Conservation (phyloP, 768 basidiomycete genomes). For the Hirschioporus abietinus region DNA sequence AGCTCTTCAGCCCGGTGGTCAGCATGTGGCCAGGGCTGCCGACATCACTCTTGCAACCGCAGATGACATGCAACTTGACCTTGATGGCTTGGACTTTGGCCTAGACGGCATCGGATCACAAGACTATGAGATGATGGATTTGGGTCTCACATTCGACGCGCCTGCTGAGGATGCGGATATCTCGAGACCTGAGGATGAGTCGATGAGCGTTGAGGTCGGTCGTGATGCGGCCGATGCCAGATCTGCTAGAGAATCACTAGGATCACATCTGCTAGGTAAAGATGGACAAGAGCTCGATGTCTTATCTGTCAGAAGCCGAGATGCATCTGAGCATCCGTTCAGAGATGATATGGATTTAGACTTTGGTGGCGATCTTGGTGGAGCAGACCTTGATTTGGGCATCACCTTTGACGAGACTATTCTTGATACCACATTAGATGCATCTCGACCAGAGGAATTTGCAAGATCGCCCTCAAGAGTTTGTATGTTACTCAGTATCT, state of each 20-base stretch:
- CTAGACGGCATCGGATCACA: conserved; percentile 86
- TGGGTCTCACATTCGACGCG: conserved; percentile 73
- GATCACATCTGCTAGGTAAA: conserved; percentile 52
- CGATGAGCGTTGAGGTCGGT: conserved; percentile 65
- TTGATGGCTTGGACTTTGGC: conserved; percentile 52
- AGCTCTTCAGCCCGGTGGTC: conserved; percentile 58
- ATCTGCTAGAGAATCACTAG: conserved; percentile 49
- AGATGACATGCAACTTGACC: conserved; percentile 62
- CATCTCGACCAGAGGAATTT: conserved; percentile 5
- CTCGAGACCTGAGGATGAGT: conserved; percentile 40
- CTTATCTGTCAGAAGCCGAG: conserved; percentile 60
- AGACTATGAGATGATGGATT: conserved; percentile 64
- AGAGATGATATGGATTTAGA: conserved; percentile 46
- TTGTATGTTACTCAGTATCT: conserved; percentile 39
- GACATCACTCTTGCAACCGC: conserved; percentile 84
- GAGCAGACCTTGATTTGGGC: conserved; percentile 61
- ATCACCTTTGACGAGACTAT: conserved; percentile 59
- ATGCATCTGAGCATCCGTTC: conserved; percentile 63
- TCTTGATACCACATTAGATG: neutral
- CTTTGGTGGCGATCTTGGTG: conserved; percentile 45
- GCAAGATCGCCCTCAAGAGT: conserved; percentile 58
- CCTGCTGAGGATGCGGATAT: conserved; percentile 26
- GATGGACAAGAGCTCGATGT: conserved; percentile 53
- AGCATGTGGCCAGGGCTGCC: conserved; percentile 78
- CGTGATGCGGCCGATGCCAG: conserved; percentile 58